Conservation (phyloP, 2,329 filamentous ascomycete species). For the Cladobotryum mycophilum region DNA sequence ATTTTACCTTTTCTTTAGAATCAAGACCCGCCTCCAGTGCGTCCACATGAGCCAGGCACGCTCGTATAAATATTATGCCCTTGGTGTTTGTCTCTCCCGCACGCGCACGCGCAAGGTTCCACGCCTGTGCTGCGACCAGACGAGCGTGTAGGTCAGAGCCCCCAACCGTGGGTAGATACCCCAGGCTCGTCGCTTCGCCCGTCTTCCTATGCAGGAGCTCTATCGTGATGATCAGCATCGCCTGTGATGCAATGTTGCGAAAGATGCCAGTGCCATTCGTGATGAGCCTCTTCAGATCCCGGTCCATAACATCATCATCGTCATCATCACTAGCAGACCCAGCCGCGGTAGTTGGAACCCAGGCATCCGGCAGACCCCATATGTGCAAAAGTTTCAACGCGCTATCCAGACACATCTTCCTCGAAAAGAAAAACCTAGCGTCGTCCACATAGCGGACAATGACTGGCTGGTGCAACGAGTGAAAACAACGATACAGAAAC, state of each 20-base stretch:
- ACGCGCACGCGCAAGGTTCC: slow-evolving; percentile 29
- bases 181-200: slow-evolving; percentile 30
- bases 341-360: slow-evolving; percentile 13
- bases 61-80: slow-evolving; percentile 30
- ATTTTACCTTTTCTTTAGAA: slow-evolving; percentile 24
- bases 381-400: slow-evolving; percentile 31
- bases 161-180: slow-evolving; percentile 23
- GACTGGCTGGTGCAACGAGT: slow-evolving; percentile 49
- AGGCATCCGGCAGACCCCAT: slow-evolving; percentile 22
- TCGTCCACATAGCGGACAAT: slow-evolving; percentile 38
- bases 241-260: slow-evolving; percentile 34
- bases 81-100: slow-evolving; percentile 41
- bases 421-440: slow-evolving; percentile 46
- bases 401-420: slow-evolving; percentile 43
- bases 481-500: slow-evolving; percentile 40
- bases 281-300: slow-evolving; percentile 27
- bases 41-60: slow-evolving; percentile 27
- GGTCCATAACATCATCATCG: slow-evolving; percentile 1
- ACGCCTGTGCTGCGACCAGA: slow-evolving; percentile 23
- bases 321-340: not conserved
- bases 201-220: slow-evolving; percentile 42
- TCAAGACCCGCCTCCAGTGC: slow-evolving; percentile 25
- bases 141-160: slow-evolving; percentile 27
- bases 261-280: slow-evolving; percentile 38
- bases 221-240: slow-evolving; percentile 36